Conservation (phyloP, 257 asterid species). For the Sherardia arvensis region DNA sequence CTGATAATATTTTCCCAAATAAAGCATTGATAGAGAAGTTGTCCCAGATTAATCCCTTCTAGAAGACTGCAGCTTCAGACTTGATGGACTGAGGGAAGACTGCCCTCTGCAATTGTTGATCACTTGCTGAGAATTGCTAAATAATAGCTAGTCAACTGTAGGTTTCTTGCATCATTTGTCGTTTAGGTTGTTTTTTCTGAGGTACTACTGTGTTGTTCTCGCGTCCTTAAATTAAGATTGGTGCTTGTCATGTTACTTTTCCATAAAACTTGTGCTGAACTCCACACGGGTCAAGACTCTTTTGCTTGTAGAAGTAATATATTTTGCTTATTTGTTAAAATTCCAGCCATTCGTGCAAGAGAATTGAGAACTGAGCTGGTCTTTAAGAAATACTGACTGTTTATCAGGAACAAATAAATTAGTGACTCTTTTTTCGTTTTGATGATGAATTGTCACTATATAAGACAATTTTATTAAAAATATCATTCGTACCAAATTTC, state of each 20-base stretch:
- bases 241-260: background rate
- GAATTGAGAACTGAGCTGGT: no score
- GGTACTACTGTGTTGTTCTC: background rate
- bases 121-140: background rate
- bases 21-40: constrained; percentile 23
- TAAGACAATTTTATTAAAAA: no score
- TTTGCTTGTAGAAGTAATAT: no score
- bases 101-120: background rate
- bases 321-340: no score
- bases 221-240: background rate
- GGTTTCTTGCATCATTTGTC: background rate
- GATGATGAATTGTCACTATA: no score
- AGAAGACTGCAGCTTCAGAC: constrained; percentile 36
- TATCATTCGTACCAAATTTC: no score
- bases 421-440: no score
- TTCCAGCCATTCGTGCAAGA: no score
- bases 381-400: no score
- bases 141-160: background rate
- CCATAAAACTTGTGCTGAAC: no score
- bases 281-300: no score
- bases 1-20: constrained; percentile 42
- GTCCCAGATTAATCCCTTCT: constrained; percentile 40
- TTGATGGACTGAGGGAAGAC: constrained; percentile 33
- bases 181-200: background rate
- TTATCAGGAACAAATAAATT: no score